These are phyloP conservation scores for Calonectria henricotiae DNA, from an alignment of 2,329 filamentous ascomycete species.

Conservation along the genomic window DNA sequence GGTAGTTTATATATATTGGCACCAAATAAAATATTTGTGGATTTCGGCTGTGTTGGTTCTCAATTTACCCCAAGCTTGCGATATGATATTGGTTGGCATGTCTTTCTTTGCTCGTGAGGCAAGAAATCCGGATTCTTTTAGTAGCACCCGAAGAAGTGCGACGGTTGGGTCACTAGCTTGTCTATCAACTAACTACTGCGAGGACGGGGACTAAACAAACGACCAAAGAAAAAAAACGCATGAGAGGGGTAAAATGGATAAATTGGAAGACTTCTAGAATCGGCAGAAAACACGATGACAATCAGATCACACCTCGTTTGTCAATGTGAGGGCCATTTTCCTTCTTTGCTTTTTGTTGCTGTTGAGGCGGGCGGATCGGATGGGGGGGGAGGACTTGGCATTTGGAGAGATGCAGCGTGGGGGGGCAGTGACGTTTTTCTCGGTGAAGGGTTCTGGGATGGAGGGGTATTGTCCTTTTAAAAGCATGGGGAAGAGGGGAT, in stretches of 20 bases:
- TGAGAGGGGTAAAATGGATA: background rate
- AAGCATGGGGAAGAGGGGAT: slow-evolving; percentile 14
- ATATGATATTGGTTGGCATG: background rate
- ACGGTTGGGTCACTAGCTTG: background rate
- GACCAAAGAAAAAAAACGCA: background rate
- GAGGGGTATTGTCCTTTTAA: slow-evolving; percentile 27
- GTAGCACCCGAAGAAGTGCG: background rate
- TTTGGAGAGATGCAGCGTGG: slow-evolving; percentile 35
- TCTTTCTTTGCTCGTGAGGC: background rate
- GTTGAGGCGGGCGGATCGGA: background rate
- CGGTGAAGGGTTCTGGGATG: slow-evolving; percentile 46
- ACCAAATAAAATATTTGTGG: background rate
- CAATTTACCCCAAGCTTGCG: too few species aligned
- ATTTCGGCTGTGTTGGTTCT: background rate
- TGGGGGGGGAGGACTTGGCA: slow-evolving; percentile 21
- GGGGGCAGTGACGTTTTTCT: slow-evolving; percentile 38
- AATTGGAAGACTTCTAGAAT: slow-evolving; percentile 21
- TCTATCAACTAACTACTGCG: slow-evolving; percentile 1
- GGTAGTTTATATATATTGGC: too few species aligned
- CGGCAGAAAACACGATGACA: background rate
- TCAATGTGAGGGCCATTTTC: background rate
- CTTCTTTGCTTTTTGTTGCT: slow-evolving; percentile 14
- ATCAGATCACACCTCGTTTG: background rate
- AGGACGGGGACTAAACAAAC: background rate
- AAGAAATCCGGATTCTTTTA: background rate